phyloP scores from a whole-genome alignment of 768 basidiomycete genomes.

The Amanita phalloides region DNA sequence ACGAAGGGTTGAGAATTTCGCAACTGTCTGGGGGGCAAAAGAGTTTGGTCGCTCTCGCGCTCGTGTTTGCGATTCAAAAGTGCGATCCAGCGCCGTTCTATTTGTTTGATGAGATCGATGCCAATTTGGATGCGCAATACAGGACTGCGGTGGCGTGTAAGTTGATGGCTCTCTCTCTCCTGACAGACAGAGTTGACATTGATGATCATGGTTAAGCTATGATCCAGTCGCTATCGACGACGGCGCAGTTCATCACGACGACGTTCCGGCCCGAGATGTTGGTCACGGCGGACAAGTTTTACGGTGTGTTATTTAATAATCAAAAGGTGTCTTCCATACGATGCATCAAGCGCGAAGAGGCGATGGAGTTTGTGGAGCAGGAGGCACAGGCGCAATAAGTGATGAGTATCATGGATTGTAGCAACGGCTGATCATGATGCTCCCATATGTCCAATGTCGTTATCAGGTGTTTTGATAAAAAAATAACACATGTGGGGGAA shows the following conservation, averaged over 20 bases:
- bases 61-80: constrained; percentile 97
- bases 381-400: constrained; percentile 26
- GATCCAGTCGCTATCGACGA: constrained; percentile 84
- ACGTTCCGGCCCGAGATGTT: constrained; percentile 98
- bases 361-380: constrained; percentile 91
- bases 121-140: constrained; percentile 95
- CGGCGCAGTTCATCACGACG: constrained; percentile 95
- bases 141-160: constrained; percentile 91
- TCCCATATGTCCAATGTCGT: no score
- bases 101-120: constrained; percentile 99
- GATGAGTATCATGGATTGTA: background rate
- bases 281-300: constrained; percentile 91
- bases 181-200: background rate
- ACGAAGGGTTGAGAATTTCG: constrained; percentile 93
- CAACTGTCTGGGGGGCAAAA: constrained; percentile 98
- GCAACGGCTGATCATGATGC: no score
- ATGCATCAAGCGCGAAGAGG: constrained; percentile 81
- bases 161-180: constrained; percentile 13
- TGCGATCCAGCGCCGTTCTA: constrained; percentile 99
- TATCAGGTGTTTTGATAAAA: no score
- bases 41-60: constrained; percentile 90
- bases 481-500: no score
- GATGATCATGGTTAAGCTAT: constrained; percentile 42
- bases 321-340: constrained; percentile 90
- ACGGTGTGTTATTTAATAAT: constrained; percentile 93